These are phyloP conservation scores for Ascosphaera aggregata DNA, from an alignment of 2,329 filamentous ascomycete genomes.

Conservation along the genomic window DNA sequence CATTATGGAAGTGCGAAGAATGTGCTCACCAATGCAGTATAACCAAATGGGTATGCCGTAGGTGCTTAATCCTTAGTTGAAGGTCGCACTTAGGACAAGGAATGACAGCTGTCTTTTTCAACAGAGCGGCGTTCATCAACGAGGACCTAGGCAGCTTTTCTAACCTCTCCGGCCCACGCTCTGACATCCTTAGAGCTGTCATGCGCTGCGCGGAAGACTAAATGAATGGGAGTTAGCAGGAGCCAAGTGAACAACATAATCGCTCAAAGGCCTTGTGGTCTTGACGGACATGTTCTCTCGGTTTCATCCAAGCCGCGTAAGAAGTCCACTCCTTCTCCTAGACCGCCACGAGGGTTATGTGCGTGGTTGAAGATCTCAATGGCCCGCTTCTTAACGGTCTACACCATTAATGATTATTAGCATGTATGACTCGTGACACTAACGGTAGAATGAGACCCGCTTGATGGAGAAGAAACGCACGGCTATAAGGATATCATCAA, in stretches of 20 bases:
- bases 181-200: slow-evolving; percentile 47
- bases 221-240: slow-evolving; percentile 6
- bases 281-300: slow-evolving; percentile 41
- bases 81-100: background rate
- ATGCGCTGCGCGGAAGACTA: slow-evolving; percentile 49
- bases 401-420: background rate
- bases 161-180: slow-evolving; percentile 44
- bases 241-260: slow-evolving; percentile 1
- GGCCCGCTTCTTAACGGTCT: slow-evolving; percentile 63
- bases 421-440: background rate
- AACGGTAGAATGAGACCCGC: background rate
- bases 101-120: background rate
- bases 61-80: background rate
- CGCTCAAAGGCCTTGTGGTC: background rate
- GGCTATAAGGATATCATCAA: slow-evolving; percentile 43
- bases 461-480: slow-evolving; percentile 10
- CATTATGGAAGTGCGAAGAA: too few species aligned
- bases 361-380: slow-evolving; percentile 73
- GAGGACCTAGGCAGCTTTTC: slow-evolving; percentile 7
- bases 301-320: slow-evolving; percentile 72
- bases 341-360: slow-evolving; percentile 53
- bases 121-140: background rate
- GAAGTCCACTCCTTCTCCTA: slow-evolving; percentile 51
- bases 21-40: background rate
- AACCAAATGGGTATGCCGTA: background rate